Base-by-base conservation (phyloP, 257 asterid genomes). In the Ballota nigra region DNA sequence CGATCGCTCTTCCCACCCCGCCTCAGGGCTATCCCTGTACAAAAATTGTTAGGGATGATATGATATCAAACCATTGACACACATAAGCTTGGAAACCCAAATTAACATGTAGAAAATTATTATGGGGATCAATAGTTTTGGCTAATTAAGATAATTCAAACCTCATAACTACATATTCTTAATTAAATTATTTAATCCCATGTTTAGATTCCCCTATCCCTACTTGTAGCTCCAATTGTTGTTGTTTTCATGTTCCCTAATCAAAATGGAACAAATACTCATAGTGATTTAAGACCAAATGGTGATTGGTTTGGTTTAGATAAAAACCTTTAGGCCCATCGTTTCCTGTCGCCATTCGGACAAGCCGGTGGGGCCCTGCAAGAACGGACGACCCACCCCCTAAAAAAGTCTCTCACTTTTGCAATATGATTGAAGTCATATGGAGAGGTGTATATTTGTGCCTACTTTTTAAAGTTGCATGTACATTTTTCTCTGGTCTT, bases 251-350 rank as follows among this genome's bases (percentile, higher is more conserved):
- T 73, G 86, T 75, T 78, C 83, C 80, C 71, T 55, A 52, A 75
- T 16, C 10, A 47, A 47, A 5, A n/a, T 47, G 22, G 55, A 47
- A 47, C 3, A 47, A 47, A 47, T n/a, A 47, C 10, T 47, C 52
- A 43, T n/a, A 33, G 72, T 5, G 81, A 75, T 59, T 79, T 55
- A 67, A 52, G 38, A 36, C 47, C 70, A 55, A 81, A 28, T 45
- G 51, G 77, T 59, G 88, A 83, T 86, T 78, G 83, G 92, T 71
- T 69, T 61, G 71, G 66, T 70, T 79, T 72, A 70, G 87, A 79
- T 83, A 69, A 80, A n/a, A 53, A 79, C 84, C 93, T 85, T 88
- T 90, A 82, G 68, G 84, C 82, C 91, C 91, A 86, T 88, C 91
- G 80, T 75, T 80, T 88, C 87, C 31, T 88, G 97, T 88, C 85